These are phyloP conservation scores for Sphaerulina populicola DNA, from an alignment of 2,329 filamentous ascomycete species.

Conservation along the genomic window DNA sequence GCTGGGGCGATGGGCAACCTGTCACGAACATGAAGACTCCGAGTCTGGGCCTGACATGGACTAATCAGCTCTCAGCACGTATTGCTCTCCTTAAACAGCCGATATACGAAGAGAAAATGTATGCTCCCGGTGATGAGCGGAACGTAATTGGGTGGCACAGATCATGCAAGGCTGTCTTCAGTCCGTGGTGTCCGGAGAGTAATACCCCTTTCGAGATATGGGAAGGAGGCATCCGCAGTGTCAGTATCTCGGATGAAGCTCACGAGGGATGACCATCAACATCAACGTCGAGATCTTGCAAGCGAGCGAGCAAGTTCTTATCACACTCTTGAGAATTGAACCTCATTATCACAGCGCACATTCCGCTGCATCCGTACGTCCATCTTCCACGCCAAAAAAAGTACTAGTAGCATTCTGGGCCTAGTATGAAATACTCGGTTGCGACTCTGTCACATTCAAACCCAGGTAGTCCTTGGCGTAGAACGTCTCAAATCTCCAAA, in stretches of 20 bases:
- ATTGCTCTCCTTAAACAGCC: constrained; percentile 71
- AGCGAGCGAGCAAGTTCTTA: too few species aligned
- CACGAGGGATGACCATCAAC: neutral
- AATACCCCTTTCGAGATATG: constrained; percentile 68
- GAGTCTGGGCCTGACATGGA: constrained; percentile 80
- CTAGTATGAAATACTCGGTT: too few species aligned
- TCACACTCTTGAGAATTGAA: too few species aligned
- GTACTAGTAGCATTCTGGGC: too few species aligned
- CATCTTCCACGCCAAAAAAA: too few species aligned
- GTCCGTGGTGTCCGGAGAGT: constrained; percentile 58
- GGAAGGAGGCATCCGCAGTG: constrained; percentile 47
- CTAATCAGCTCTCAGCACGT: constrained; percentile 75
- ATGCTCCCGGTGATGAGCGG: constrained; percentile 35
- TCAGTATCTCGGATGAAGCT: neutral
- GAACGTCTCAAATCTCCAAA: too few species aligned
- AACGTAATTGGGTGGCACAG: constrained; percentile 57
- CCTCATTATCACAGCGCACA: too few species aligned
- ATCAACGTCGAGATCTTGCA: neutral
- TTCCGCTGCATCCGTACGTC: too few species aligned
- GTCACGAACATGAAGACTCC: constrained; percentile 64
- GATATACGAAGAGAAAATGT: constrained; percentile 37
- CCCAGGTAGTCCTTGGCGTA: too few species aligned
- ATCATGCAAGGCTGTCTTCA: constrained; percentile 84
- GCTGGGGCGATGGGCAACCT: constrained; percentile 65
- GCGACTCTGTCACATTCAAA: too few species aligned